Base-by-base conservation (phyloP, 495 filamentous ascomycete genomes). In the Aspergillus homomorphus region DNA sequence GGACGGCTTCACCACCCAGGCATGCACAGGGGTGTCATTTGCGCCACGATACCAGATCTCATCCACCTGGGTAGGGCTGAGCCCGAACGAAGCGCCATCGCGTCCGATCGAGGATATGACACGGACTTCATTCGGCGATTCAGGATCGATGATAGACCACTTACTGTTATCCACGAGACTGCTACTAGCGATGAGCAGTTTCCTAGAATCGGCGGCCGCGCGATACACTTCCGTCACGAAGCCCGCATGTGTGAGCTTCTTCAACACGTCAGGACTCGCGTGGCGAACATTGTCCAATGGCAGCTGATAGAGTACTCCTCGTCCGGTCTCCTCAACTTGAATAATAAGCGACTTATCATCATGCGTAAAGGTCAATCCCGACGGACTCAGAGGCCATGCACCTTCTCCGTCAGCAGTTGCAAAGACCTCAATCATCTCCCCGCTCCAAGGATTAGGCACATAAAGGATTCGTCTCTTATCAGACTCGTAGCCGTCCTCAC, bases 391-490 rank as follows among this genome's bases (percentile, higher is more conserved):
- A 63, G 89, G 80, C 90, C 90, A 92, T 8, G 68, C 68, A 1
- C 84, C 86, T 61, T 82, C 75, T 1, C 84, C 86, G 64, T 89
- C 82, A 1, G 78, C 55, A 0, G 84, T 86, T 48, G 77, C 70
- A 67, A 85, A 87, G 42, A 87, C 82, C 57, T 89, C 86, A 41
- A 84, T 76, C 58, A 76, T 74, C 41, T 75, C 68, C 5, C 82
- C 80, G 64, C 77, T 81, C 74, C 77, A 80, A 7, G 84, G 77
- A 62, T 88, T 82, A 6, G 72, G 72, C 49, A 90, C 69, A 15
- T 96, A 73, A 53, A 97, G 70, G 4, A 96, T 80, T 4, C 89
- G 80, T 49, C 92, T 89, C 71, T 90, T 89, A 75, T 97, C 93
- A 10, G 87, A 87, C 73, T 98, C 93, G 67, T 98, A 96, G 21